A percentile compares a stretch with the other conserved stretches of the same genome.
These are phyloP conservation scores for Recurvomyces mirabilis DNA, from an alignment of 495 filamentous ascomycete species.

Conservation along the genomic window DNA sequence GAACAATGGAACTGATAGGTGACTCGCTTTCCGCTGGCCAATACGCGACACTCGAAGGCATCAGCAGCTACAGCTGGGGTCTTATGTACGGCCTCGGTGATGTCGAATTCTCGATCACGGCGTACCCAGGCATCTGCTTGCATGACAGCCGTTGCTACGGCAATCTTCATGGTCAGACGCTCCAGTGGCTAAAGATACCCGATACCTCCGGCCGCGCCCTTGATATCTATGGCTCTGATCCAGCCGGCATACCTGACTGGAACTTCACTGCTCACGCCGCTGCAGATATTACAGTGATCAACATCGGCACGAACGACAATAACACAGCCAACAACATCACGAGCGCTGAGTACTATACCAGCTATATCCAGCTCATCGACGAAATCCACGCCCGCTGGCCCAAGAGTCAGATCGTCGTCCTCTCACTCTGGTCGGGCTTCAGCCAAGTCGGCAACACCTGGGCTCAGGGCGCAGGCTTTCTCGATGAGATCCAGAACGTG, in stretches of 20 bases:
- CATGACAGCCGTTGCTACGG: slow-evolving; percentile 7
- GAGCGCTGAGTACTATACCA: slow-evolving; percentile 40
- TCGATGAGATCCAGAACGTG: slow-evolving; percentile 44
- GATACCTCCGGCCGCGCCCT: slow-evolving; percentile 45
- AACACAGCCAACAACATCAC: slow-evolving; percentile 49
- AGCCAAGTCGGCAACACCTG: slow-evolving; percentile 43
- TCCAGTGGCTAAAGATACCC: slow-evolving; percentile 57
- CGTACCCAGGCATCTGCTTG: slow-evolving; percentile 20
- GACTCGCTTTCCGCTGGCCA: slow-evolving; percentile 49
- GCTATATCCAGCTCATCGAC: slow-evolving; percentile 48
- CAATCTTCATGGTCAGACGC: slow-evolving; percentile 42
- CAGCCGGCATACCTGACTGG: slow-evolving; percentile 42
- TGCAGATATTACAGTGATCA: slow-evolving; percentile 56
- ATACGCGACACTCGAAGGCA: slow-evolving; percentile 53
- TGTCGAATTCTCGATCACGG: slow-evolving; percentile 51
- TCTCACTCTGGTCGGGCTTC: slow-evolving; percentile 57
- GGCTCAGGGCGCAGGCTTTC: slow-evolving; percentile 36
- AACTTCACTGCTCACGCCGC: slow-evolving; percentile 47
- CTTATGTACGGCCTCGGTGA: slow-evolving; percentile 51
- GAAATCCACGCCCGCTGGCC: slow-evolving; percentile 52
- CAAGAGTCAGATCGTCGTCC: slow-evolving; percentile 49
- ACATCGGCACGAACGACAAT: slow-evolving; percentile 58
- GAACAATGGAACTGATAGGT: slow-evolving; percentile 56
- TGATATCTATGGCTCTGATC: slow-evolving; percentile 40
- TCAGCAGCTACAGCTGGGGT: slow-evolving; percentile 49